Evolutionary conservation across 169 alveolate genomes (phyloP).

Genomic region (Plasmodium coatneyi): DNA sequence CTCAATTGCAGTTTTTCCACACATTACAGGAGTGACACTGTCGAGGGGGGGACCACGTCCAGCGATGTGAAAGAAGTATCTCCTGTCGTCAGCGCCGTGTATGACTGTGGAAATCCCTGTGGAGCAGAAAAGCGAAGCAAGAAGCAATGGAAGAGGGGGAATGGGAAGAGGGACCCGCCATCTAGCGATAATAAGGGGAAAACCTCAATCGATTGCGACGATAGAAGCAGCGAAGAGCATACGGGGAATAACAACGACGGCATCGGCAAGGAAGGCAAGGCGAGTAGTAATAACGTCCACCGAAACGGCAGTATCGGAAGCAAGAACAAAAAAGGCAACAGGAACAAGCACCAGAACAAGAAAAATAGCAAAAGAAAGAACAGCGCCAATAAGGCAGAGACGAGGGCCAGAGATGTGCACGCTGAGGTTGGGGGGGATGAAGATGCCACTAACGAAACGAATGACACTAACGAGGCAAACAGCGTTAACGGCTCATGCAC

Average conservation of each 20-base stretch:
- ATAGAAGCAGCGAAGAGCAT: neutral
- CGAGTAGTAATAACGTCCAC: neutral
- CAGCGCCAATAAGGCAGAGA: neutral
- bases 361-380: slow-evolving; percentile 19
- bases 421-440: neutral
- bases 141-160: neutral
- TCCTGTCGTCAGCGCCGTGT: neutral
- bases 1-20: neutral
- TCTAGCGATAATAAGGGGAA: neutral
- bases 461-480: neutral
- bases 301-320: neutral
- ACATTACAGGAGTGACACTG: neutral
- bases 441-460: neutral
- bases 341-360: slow-evolving; percentile 1
- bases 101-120: neutral
- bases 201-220: neutral
- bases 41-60: neutral
- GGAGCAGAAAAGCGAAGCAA: neutral
- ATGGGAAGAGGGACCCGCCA: neutral
- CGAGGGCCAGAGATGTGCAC: neutral
- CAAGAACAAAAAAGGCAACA: neutral
- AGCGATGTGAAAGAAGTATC: neutral
- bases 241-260: neutral
- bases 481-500: neutral
- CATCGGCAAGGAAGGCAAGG: neutral